These are phyloP conservation scores for Dactylis glomerata DNA, from an alignment of 176 grass and related monocot genomes.

Conservation along the genomic window DNA sequence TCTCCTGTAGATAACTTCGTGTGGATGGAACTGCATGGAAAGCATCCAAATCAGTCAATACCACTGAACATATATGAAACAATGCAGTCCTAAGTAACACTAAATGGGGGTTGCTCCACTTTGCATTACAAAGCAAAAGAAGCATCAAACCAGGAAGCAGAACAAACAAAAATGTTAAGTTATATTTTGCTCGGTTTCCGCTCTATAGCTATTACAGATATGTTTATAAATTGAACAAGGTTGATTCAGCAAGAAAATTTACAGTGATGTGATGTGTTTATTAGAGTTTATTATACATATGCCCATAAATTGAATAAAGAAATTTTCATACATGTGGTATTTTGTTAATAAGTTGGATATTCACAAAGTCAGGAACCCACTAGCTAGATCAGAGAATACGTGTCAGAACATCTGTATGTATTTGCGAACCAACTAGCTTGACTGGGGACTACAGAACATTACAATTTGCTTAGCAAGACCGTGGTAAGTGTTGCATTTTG, in stretches of 20 bases:
- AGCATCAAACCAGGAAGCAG: not conserved
- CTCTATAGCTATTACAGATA: not conserved
- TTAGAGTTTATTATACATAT: not conserved
- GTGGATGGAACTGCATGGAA: constrained; percentile 59
- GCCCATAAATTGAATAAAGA: not conserved
- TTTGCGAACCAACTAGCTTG: not conserved
- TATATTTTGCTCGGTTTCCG: not conserved
- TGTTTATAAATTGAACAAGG: not conserved
- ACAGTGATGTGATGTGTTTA: not conserved
- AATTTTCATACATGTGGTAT: constrained; percentile 1
- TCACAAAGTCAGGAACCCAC: not conserved
- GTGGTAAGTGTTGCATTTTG: not conserved
- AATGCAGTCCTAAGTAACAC: not conserved
- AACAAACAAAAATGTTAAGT: not conserved
- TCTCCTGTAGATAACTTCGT: constrained; percentile 99
- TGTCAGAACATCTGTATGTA: not conserved
- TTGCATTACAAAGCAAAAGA: not conserved
- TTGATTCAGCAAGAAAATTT: not conserved
- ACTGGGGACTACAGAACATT: not conserved
- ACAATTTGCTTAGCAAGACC: not conserved
- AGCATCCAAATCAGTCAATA: not conserved
- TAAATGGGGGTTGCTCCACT: not conserved
- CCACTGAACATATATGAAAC: not conserved
- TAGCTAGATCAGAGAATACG: not conserved
- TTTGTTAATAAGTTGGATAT: not conserved